phyloP scores from a whole-genome alignment of 192 early-diverging fungal genomes.

The Endogone sp. region DNA sequence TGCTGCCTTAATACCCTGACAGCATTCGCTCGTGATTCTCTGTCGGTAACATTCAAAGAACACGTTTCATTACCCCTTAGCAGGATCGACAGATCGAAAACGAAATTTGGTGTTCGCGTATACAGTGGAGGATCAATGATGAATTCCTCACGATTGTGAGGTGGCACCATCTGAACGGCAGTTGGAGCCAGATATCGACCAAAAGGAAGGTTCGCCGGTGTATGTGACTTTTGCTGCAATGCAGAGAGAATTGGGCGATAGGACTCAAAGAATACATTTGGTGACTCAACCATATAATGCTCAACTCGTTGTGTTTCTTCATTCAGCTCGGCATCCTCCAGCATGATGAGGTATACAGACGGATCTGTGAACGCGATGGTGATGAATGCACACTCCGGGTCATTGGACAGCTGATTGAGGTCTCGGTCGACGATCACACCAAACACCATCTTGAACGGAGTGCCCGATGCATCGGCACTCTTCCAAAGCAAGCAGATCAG shows the following conservation, averaged over 20 bases:
- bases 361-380: slow-evolving; percentile 27
- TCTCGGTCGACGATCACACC: slow-evolving; percentile 34
- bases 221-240: slow-evolving; percentile 17
- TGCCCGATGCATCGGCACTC: neutral
- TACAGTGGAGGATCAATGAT: slow-evolving; percentile 29
- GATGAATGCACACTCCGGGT: slow-evolving; percentile 11
- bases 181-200: slow-evolving; percentile 33
- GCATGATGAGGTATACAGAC: slow-evolving; percentile 15
- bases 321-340: slow-evolving; percentile 6
- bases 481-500: slow-evolving; percentile 36
- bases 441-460: slow-evolving; percentile 28
- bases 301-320: neutral
- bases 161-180: neutral
- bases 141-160: neutral
- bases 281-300: slow-evolving; percentile 34
- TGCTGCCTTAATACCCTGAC: slow-evolving; percentile 2
- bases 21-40: neutral
- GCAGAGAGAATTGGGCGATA: slow-evolving; percentile 32
- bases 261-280: slow-evolving; percentile 28
- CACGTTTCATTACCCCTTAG: slow-evolving; percentile 6
- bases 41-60: slow-evolving; percentile 10
- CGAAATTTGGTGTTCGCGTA: slow-evolving; percentile 25
- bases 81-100: slow-evolving; percentile 21
- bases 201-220: slow-evolving; percentile 29
- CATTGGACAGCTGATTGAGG: slow-evolving; percentile 15